Conservation (phyloP, 2,329 filamentous ascomycete genomes). For the Aspergillus brunneoviolaceus region DNA sequence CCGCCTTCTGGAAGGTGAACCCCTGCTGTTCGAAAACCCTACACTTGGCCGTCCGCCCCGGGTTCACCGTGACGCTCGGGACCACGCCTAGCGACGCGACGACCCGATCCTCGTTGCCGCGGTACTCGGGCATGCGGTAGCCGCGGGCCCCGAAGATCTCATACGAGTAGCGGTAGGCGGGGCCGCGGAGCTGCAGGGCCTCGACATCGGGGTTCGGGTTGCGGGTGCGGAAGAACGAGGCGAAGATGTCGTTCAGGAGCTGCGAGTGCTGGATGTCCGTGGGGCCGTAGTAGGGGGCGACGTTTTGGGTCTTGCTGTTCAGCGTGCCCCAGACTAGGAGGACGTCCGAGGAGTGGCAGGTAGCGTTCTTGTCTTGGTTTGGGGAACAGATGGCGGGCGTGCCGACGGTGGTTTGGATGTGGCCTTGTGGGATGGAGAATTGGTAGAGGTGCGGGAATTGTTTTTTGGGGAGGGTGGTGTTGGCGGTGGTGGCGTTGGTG, state of each 20-base stretch:
- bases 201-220: conserved; percentile 24
- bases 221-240: conserved; percentile 21
- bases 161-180: conserved; percentile 21
- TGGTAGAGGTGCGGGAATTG: conserved; percentile 24
- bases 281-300: conserved; percentile 24
- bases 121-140: conserved; percentile 18
- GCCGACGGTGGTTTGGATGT: conserved; percentile 18
- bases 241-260: conserved; percentile 26
- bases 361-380: conserved; percentile 26
- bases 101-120: conserved; percentile 1
- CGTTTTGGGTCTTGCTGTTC: conserved; percentile 24
- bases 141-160: conserved; percentile 14
- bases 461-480: not conserved
- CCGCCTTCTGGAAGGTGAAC: conserved; percentile 26
- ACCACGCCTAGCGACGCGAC: conserved; percentile 20
- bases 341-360: conserved; percentile 28
- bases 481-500: conserved; percentile 1
- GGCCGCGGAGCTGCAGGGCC: conserved; percentile 20
- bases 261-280: conserved; percentile 24
- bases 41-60: conserved; percentile 18
- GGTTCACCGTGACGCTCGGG: conserved; percentile 15
- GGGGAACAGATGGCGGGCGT: conserved; percentile 25
- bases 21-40: conserved; percentile 25
- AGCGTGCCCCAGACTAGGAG: conserved; percentile 30
- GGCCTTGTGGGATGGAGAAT: conserved; percentile 23